Base-by-base conservation (phyloP, 306 rosid species). In the Geum urbanum region DNA sequence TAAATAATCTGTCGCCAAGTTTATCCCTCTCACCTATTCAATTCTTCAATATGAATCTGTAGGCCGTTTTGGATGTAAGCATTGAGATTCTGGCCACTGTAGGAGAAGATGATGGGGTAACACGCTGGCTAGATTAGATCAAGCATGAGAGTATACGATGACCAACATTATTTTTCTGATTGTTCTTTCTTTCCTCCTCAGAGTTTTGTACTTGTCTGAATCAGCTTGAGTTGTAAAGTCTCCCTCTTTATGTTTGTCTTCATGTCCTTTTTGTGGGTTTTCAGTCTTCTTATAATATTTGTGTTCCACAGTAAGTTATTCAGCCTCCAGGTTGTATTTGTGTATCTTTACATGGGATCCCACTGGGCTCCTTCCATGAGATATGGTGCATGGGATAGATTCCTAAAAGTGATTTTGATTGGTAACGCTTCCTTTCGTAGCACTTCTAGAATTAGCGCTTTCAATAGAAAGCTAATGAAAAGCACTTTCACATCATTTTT, bases 21-120 rank as follows among this genome's bases (percentile, higher is more conserved):
- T 12, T 48, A 0, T 7, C 6, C 2, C 27, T 24, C 72, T 48
- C 19, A 55, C 32, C 56, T 24, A 18, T 48, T 14, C 6, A 47
- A 65, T 54, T 70, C 27, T 24, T 24, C 27, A 24, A 24, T 77
- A 48, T 69, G 35, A 51, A 73, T 78, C 27, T 56, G 45, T 72
- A 95, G 99, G 99, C 99, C 79, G 89, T 95, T 72, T 80, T 95
- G 88, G 91, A 91, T 63, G 82, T 91, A 61, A 84, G 87, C 81
- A 70, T 91, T 10, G 99, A 89, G 86, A 80, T 95, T 67, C 85
- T 95, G 74, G 99, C 99, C 49, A 74, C 89, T 9, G 84, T 74
- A 16, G 92, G 92, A 12, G 97, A 89, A 73, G 95, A 88, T 11
- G 88, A 84, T 40, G 99, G 99, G 63, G 83, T 95, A 44, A 91